Conservation (phyloP, 495 filamentous ascomycete genomes). For the Neurospora sp. region DNA sequence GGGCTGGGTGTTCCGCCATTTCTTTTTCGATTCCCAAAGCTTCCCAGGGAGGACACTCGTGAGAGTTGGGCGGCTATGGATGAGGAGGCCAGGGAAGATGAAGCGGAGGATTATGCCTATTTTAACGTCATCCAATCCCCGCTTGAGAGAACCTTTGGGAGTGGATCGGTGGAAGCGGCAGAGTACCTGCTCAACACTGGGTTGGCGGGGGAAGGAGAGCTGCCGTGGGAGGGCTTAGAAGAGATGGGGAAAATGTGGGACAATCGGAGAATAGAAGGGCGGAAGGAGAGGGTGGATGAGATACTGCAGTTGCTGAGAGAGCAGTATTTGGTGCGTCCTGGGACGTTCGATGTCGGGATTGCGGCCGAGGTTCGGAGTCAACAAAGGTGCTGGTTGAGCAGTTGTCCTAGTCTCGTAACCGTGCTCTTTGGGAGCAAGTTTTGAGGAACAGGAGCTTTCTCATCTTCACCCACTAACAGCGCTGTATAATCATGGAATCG, state of each 20-base stretch:
- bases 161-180: neutral
- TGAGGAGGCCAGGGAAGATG: neutral
- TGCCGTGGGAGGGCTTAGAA: neutral
- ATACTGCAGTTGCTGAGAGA: neutral
- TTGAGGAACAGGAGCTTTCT: neutral
- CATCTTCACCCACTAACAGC: neutral
- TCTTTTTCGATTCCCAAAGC: neutral
- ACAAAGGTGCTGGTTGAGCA: neutral
- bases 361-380: neutral
- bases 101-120: neutral
- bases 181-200: neutral
- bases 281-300: neutral
- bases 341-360: neutral
- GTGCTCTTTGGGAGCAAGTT: neutral
- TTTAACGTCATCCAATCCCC: neutral
- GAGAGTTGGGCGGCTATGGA: neutral
- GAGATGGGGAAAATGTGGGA: neutral
- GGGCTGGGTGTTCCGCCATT: neutral
- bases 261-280: neutral
- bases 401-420: neutral
- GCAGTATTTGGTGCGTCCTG: neutral
- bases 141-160: neutral
- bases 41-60: neutral
- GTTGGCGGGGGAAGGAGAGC: neutral
- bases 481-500: neutral